phyloP scores from a whole-genome alignment of 352 stramenopile genomes.

The Phytophthora chlamydospora region DNA sequence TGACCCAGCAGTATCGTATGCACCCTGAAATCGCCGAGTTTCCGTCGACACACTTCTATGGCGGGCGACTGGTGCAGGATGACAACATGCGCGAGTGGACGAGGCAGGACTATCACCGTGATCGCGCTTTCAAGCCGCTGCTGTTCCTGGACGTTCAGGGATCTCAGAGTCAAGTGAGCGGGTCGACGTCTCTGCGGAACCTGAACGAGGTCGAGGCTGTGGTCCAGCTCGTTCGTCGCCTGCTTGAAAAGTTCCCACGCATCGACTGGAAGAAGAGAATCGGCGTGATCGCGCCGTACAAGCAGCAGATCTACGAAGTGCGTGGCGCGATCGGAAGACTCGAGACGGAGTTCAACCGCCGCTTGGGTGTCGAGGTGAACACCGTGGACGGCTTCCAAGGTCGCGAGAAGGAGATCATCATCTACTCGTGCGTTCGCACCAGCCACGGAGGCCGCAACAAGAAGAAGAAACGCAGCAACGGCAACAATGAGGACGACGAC shows the following conservation, averaged over 20 bases:
- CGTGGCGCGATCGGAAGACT: slow-evolving; percentile 72
- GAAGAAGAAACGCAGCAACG: slow-evolving; percentile 26
- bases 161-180: slow-evolving; percentile 71
- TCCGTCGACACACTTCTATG: slow-evolving; percentile 95
- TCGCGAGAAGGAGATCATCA: slow-evolving; percentile 98
- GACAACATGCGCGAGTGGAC: slow-evolving; percentile 83
- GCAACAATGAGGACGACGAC: slow-evolving; percentile 21
- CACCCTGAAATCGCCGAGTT: slow-evolving; percentile 96
- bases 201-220: slow-evolving; percentile 82
- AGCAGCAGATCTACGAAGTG: slow-evolving; percentile 95
- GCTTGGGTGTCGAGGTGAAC: slow-evolving; percentile 85
- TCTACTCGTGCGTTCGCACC: slow-evolving; percentile 97
- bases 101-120: slow-evolving; percentile 60
- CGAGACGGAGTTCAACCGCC: slow-evolving; percentile 50
- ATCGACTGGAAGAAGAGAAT: slow-evolving; percentile 92
- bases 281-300: slow-evolving; percentile 98
- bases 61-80: slow-evolving; percentile 87
- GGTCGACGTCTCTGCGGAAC: slow-evolving; percentile 80
- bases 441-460: slow-evolving; percentile 78
- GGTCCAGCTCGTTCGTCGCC: slow-evolving; percentile 90
- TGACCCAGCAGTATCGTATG: slow-evolving; percentile 98
- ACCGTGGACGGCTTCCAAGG: slow-evolving; percentile 98
- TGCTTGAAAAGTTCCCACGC: slow-evolving; percentile 78
- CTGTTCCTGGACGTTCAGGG: slow-evolving; percentile 72
- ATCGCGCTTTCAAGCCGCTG: slow-evolving; percentile 59